Evolutionary conservation across 768 basidiomycete species (phyloP).

Genomic region (Inosperma sp.): DNA sequence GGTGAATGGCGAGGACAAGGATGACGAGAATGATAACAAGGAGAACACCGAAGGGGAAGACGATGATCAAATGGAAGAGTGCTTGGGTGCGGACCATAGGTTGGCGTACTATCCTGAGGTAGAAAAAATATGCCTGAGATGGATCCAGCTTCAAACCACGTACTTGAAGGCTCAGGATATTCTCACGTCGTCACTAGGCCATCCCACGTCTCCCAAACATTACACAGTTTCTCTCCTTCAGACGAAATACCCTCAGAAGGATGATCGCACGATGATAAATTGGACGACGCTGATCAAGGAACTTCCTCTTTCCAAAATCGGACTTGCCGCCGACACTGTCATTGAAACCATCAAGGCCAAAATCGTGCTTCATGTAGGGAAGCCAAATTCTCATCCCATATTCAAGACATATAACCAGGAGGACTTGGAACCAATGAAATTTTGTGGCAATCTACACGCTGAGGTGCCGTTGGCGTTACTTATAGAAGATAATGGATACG

Average conservation of each 20-base stretch:
- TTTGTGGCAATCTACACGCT: background rate
- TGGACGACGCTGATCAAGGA: background rate
- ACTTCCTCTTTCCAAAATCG: background rate
- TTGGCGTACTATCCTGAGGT: no score
- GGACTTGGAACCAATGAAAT: no score
- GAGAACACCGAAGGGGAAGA: background rate
- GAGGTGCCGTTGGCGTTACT: background rate
- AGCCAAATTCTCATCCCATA: background rate
- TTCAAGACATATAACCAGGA: slow-evolving; percentile 2
- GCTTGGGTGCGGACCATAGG: background rate
- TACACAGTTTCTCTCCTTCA: background rate
- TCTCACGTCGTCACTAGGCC: background rate
- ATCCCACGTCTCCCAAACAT: background rate
- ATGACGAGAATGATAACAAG: no score
- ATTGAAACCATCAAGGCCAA: background rate
- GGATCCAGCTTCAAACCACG: slow-evolving; percentile 1
- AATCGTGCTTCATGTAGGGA: no score
- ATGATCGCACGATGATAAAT: background rate
- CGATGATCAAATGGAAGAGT: background rate
- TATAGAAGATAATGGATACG: no score
- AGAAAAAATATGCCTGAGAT: background rate
- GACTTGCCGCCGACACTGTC: background rate
- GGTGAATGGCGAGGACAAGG: no score
- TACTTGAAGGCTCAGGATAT: background rate
- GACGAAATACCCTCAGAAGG: background rate